Percentiles rank a stretch among this genome's conserved stretches.
These are phyloP conservation scores for Hylodesmum podocarpum DNA, from an alignment of 306 rosid genomes.

Conservation along the genomic window DNA sequence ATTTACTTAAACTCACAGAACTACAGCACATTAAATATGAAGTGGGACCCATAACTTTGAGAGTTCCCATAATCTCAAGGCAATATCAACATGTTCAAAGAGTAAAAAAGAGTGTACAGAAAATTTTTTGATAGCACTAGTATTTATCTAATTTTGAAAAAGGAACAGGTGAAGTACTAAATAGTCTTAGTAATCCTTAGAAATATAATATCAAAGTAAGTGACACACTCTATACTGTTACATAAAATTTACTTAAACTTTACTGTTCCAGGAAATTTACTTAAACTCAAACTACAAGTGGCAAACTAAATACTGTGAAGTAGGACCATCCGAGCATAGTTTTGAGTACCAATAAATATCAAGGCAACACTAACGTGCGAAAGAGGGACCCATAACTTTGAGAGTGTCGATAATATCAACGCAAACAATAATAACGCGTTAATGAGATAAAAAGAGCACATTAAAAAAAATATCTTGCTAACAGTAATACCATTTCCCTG, in stretches of 20 bases:
- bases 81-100: no score
- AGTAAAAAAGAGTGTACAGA: no score
- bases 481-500: not conserved
- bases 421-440: not conserved
- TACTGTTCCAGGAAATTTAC: no score
- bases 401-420: not conserved
- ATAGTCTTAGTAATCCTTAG: not conserved
- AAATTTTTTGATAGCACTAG: no score
- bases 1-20: no score
- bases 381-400: not conserved
- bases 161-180: not conserved
- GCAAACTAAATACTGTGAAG: not conserved
- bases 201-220: not conserved
- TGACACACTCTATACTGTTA: not conserved
- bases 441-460: not conserved
- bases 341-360: not conserved
- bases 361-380: not conserved
- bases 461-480: not conserved
- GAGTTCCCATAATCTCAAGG: no score
- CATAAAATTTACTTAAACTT: not conserved
- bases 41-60: no score
- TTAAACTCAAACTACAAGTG: not conserved
- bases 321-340: not conserved
- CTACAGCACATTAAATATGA: no score
- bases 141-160: no score